phyloP scores from a whole-genome alignment of 768 basidiomycete species.

The Mrakia blollopis region DNA sequence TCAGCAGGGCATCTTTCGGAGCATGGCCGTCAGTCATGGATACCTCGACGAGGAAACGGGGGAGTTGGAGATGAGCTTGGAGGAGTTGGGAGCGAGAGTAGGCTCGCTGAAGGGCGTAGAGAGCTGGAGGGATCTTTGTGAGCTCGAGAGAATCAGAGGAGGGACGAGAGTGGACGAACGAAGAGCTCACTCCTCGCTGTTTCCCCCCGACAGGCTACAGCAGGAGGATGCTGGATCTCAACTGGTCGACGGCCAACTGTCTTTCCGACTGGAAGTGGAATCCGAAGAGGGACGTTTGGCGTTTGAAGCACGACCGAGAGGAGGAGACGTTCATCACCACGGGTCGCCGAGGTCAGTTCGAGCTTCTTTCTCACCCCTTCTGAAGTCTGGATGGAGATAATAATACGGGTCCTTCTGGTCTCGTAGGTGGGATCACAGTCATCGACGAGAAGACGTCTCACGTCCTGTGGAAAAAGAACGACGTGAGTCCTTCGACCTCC shows the following conservation, averaged over 20 bases:
- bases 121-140: conserved; percentile 24
- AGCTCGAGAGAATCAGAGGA: not conserved
- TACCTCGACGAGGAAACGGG: not conserved
- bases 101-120: not conserved
- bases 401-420: not conserved
- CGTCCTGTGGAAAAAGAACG: not conserved
- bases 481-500: not conserved
- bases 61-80: not conserved
- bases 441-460: conserved; percentile 7
- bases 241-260: conserved; percentile 3
- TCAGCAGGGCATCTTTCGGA: conserved; percentile 1
- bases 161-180: not conserved
- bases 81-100: not conserved
- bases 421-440: conserved; percentile 2
- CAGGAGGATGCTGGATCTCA: not conserved
- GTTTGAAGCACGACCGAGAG: conserved; percentile 12
- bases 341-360: conserved; percentile 13
- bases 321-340: not conserved
- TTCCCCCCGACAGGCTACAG: not conserved
- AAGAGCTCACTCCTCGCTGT: not conserved
- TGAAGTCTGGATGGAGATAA: not conserved
- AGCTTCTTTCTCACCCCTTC: not conserved
- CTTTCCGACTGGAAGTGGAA: conserved; percentile 6
- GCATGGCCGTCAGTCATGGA: conserved; percentile 10
- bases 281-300: conserved; percentile 21